Evolutionary conservation across 805 yeast species (phyloP).

Genomic region (Metschnikowia cerradonensis): DNA sequence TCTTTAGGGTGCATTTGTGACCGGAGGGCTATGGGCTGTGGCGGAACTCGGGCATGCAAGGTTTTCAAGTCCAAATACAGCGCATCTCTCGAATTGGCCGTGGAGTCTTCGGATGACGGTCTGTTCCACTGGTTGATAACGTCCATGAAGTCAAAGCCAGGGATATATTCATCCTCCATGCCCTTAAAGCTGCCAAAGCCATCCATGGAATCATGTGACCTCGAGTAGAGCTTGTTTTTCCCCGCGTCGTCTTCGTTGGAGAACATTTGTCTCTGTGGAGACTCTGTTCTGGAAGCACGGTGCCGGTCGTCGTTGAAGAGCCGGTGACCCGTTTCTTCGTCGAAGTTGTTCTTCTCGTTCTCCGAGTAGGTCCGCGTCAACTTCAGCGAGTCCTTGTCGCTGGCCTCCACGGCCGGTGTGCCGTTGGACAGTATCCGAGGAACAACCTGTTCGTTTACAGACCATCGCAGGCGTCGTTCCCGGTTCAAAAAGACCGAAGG

Average conservation of each 20-base stretch:
- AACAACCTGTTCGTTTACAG: neutral
- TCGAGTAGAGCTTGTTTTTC: constrained; percentile 24
- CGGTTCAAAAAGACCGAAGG: constrained; percentile 6
- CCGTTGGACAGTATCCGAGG: neutral
- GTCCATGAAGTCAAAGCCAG: constrained; percentile 59
- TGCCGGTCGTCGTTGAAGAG: constrained; percentile 51
- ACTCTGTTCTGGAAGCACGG: constrained; percentile 35
- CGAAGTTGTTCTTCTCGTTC: constrained; percentile 58
- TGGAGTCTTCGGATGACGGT: constrained; percentile 28
- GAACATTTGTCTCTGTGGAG: constrained; percentile 7
- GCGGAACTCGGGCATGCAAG: constrained; percentile 42
- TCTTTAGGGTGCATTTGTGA: constrained; percentile 10
- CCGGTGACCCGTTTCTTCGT: constrained; percentile 50
- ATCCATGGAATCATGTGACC: constrained; percentile 27
- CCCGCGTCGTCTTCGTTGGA: neutral
- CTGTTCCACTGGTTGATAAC: constrained; percentile 48
- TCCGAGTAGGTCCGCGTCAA: constrained; percentile 60
- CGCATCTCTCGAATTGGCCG: constrained; percentile 29
- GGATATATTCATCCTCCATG: constrained; percentile 73
- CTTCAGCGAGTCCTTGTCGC: constrained; percentile 20
- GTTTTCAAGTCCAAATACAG: constrained; percentile 39
- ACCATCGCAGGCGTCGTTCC: constrained; percentile 7
- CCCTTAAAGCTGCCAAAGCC: constrained; percentile 33
- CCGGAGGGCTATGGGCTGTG: constrained; percentile 34
- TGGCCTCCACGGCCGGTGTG: neutral